Evolutionary conservation across 805 yeast species (phyloP).

Genomic region (Nakazawaea ernobii): DNA sequence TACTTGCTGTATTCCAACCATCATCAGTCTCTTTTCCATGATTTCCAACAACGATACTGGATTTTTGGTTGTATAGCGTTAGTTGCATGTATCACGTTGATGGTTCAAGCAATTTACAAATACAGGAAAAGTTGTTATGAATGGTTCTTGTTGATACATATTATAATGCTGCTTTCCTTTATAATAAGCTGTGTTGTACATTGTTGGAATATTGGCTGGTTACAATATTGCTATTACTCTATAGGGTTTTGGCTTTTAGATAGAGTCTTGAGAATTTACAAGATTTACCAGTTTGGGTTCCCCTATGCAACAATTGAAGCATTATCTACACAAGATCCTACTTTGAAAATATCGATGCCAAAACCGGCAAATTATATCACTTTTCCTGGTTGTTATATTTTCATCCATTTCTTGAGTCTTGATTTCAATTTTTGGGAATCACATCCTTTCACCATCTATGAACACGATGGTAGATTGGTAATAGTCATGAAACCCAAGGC

Average conservation of each 20-base stretch:
- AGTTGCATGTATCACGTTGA: conserved; percentile 32
- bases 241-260: conserved; percentile 36
- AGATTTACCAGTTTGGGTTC: conserved; percentile 25
- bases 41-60: conserved; percentile 12
- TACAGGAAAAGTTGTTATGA: conserved; percentile 45
- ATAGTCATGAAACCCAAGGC: conserved; percentile 42
- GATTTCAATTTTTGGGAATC: conserved; percentile 51
- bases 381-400: conserved; percentile 55
- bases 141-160: conserved; percentile 35
- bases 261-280: conserved; percentile 29
- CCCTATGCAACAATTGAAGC: conserved; percentile 12
- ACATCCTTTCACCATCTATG: conserved; percentile 52
- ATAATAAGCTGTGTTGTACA: conserved; percentile 45
- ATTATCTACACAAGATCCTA: conserved; percentile 14
- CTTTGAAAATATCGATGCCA: conserved; percentile 26
- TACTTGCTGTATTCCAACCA: conserved; percentile 25
- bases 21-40: conserved; percentile 1
- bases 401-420: conserved; percentile 37
- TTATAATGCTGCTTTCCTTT: conserved; percentile 37
- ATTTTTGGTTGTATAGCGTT: conserved; percentile 25
- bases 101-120: conserved; percentile 39
- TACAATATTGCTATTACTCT: conserved; percentile 33
- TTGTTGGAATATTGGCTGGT: conserved; percentile 32
- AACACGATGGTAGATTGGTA: conserved; percentile 28
- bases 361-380: conserved; percentile 40